A percentile compares a stretch with the other conserved stretches of the same genome.
phyloP scores from a whole-genome alignment of 2,329 filamentous ascomycete genomes.

The Fusarium abutilonis region DNA sequence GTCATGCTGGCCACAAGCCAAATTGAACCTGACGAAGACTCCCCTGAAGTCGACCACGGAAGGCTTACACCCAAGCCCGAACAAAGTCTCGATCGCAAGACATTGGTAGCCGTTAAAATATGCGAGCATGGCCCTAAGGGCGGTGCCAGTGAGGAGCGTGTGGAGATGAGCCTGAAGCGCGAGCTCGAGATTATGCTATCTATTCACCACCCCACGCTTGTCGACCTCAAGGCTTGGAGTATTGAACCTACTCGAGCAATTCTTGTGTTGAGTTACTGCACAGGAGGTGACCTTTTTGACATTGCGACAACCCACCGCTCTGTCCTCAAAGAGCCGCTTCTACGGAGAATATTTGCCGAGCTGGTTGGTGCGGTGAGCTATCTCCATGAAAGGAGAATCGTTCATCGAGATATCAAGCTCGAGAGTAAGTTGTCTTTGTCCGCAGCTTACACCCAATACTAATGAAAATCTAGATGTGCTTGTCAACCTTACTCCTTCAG shows the following conservation, averaged over 20 bases:
- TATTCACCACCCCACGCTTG: slow-evolving; percentile 87
- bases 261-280: slow-evolving; percentile 88
- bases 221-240: slow-evolving; percentile 91
- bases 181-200: slow-evolving; percentile 94
- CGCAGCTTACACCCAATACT: slow-evolving; percentile 2
- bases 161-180: slow-evolving; percentile 92
- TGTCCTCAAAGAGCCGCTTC: slow-evolving; percentile 72
- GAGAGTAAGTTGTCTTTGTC: slow-evolving; percentile 71
- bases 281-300: slow-evolving; percentile 94
- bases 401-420: slow-evolving; percentile 97
- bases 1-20: slow-evolving; percentile 91
- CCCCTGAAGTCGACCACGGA: slow-evolving; percentile 51
- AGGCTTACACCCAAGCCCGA: slow-evolving; percentile 45
- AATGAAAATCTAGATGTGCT: slow-evolving; percentile 74
- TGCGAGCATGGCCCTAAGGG: slow-evolving; percentile 95
- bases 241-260: slow-evolving; percentile 84
- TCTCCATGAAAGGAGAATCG: slow-evolving; percentile 84
- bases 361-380: slow-evolving; percentile 86
- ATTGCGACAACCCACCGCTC: slow-evolving; percentile 79
- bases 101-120: slow-evolving; percentile 92
- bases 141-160: slow-evolving; percentile 89
- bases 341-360: slow-evolving; percentile 90
- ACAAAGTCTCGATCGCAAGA: slow-evolving; percentile 68
- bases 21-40: slow-evolving; percentile 61
- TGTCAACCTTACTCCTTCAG: slow-evolving; percentile 78